phyloP scores from a whole-genome alignment of 2,329 filamentous ascomycete genomes.

The Aspergillus costaricaensis region DNA sequence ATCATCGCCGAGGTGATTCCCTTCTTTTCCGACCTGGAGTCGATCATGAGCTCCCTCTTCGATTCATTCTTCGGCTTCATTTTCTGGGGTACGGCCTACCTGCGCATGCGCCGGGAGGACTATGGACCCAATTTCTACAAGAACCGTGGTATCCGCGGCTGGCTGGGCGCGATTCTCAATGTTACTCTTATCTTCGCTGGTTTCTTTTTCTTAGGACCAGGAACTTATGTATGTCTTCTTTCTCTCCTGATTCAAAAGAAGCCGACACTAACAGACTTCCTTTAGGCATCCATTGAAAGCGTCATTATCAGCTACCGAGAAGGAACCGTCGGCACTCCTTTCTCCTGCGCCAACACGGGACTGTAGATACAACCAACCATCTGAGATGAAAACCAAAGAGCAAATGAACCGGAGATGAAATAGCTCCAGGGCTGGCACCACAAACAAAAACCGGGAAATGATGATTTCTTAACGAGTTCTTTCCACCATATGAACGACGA shows the following conservation, averaged over 20 bases:
- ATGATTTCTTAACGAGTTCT: not conserved
- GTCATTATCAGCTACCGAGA: slow-evolving; percentile 67
- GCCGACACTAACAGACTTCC: slow-evolving; percentile 43
- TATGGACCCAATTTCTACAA: slow-evolving; percentile 44
- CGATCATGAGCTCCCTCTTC: slow-evolving; percentile 69
- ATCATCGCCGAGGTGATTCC: slow-evolving; percentile 91
- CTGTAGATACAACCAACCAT: slow-evolving; percentile 25
- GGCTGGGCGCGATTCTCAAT: slow-evolving; percentile 60
- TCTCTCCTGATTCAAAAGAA: not conserved
- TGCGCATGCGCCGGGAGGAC: slow-evolving; percentile 47
- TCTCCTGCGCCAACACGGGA: slow-evolving; percentile 64
- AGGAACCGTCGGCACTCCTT: slow-evolving; percentile 68
- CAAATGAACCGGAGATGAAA: too few species aligned
- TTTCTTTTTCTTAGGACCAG: slow-evolving; percentile 76
- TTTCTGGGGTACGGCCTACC: slow-evolving; percentile 64
- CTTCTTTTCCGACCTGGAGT: slow-evolving; percentile 75
- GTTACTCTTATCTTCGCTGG: slow-evolving; percentile 72
- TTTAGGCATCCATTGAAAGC: slow-evolving; percentile 45
- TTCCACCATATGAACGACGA: not conserved
- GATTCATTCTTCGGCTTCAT: slow-evolving; percentile 84
- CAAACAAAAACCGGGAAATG: not conserved
- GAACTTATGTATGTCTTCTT: slow-evolving; percentile 66
- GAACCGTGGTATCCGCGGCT: slow-evolving; percentile 45
- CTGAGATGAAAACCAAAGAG: not conserved
- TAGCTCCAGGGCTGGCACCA: too few species aligned